Evolutionary conservation across 78 protist species (phyloP).

Genomic region (Dictyostelium brefeldianum): DNA sequence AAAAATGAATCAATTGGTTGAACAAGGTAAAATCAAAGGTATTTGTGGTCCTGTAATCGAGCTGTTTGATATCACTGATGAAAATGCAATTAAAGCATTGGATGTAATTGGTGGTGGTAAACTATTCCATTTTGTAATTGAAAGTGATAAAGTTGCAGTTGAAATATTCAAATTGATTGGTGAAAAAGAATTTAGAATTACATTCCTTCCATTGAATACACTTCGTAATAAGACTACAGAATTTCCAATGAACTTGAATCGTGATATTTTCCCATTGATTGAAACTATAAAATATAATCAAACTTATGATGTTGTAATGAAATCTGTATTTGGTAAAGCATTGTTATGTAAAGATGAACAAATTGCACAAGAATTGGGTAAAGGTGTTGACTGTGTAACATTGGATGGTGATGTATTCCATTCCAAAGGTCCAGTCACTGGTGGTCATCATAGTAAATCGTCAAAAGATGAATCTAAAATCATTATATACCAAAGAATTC

Average conservation of each 20-base stretch:
- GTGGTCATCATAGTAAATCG: constrained; percentile 93
- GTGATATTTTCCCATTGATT: constrained; percentile 48
- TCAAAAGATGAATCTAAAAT: constrained; percentile 31
- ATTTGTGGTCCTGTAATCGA: constrained; percentile 96
- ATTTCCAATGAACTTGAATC: not conserved
- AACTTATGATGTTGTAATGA: constrained; percentile 38
- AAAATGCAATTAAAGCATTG: constrained; percentile 84
- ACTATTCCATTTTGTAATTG: constrained; percentile 97
- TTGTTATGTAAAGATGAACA: constrained; percentile 86
- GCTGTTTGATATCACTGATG: constrained; percentile 84
- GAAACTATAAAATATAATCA: constrained; percentile 31
- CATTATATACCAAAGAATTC: constrained; percentile 1
- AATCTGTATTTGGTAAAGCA: constrained; percentile 90
- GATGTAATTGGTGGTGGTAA: constrained; percentile 93
- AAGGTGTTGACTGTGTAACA: constrained; percentile 92
- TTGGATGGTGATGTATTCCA: constrained; percentile 94
- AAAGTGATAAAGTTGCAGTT: constrained; percentile 87
- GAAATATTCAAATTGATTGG: constrained; percentile 82
- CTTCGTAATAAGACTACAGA: constrained; percentile 1
- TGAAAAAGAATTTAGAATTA: constrained; percentile 75
- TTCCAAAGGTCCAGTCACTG: constrained; percentile 95
- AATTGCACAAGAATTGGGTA: constrained; percentile 72
- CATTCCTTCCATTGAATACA: constrained; percentile 96
- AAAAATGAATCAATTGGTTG: constrained; percentile 22
- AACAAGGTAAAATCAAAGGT: constrained; percentile 74